Evolutionary conservation across 139 green algal species (phyloP), one percentile per base, ranked within the genome.

Genomic region (Tetradesmus lagerheimii): DNA sequence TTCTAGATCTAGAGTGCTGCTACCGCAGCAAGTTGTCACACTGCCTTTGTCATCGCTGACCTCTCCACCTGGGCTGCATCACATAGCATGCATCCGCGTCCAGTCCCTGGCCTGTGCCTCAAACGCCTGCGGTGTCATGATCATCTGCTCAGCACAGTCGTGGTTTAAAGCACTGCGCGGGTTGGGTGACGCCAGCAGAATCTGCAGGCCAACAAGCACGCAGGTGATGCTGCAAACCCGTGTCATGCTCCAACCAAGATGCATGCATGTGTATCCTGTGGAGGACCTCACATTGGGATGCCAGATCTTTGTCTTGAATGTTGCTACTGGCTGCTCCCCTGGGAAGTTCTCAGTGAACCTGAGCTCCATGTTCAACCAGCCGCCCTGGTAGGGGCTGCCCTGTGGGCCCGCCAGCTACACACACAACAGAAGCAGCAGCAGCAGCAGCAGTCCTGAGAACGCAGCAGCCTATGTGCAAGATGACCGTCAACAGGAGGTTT

Each of bases 321-420:
- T 39, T 9, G 35, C 62, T 11, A 0, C 0, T 31, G 83, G 83
- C 34, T 64, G 34, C 4, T 18, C 29, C 23, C 83, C 64, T 41
- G 83, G 83, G 41, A 88, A 88, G 64, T 37, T n/a, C 20, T 9
- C 4, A 6, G 27, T 64, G 38, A 88, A 88, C 15, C 12, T 1
- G 23, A 88, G 83, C 57, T 80, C 20, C 41, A 88, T 35, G 38
- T 80, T 18, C 25, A 88, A 88, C 83, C 83, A 88, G 29, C 83
- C 83, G 18, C 62, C 83, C 31, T 76, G 38, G 45, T 88, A 88
- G 23, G 83, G 83, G 3, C 27, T 62, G 35, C 39, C 38, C 12
- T 15, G 3, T 43, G 83, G 83, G 11, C 83, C 62, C 23, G 62
- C 83, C 57, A 88, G 27, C 83, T 88, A 62, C 57, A 88, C 18